Base-by-base conservation (phyloP, 495 filamentous ascomycete species). In the Hypoxylon subgilvum region DNA sequence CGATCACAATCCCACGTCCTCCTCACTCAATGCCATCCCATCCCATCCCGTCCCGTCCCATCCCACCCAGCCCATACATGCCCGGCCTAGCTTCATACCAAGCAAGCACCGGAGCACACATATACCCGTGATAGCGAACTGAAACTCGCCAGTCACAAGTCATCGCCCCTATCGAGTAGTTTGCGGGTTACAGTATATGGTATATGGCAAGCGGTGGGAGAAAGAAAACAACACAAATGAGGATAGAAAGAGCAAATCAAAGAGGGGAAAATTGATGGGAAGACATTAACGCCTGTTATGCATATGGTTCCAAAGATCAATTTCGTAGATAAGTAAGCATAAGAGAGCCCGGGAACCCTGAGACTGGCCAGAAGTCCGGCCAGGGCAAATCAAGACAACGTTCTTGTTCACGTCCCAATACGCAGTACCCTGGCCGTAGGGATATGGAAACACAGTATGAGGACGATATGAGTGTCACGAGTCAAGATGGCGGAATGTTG, bases 311-410 rank as follows among this genome's bases (percentile, higher is more conserved):
- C 8, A 21, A 57, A 49, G 10, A n/a, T 36, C 45, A 12, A n/a
- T 51, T 47, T 48, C 44, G 31, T 34, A 3, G n/a, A 5, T 5
- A 30, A 30, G 27, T n/a, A n/a, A n/a, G n/a, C n/a, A 34, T 12
- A 34, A 17, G 16, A n/a, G 27, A 49, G 21, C 40, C 56, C 41
- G 19, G 47, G 25, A 51, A 52, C 56, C 47, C 56, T 48, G n/a
- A n/a, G n/a, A n/a, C n/a, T n/a, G n/a, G n/a, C n/a, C 3, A 47
- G 38, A 32, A 40, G 19, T 36, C 38, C 22, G 31, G 30, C 44
- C 46, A 46, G 19, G n/a, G 5, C 31, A 34, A 34, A 12, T 34
- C 31, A 10, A 30, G 10, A 10, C 10, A 5, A 30, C 31, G 31
- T 22, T 19, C 10, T 9, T 34, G 22, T 52, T 46, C 56, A 59